A percentile compares a stretch with the other conserved stretches of the same genome.
These are phyloP conservation scores for Collybia sordida DNA, from an alignment of 768 basidiomycete genomes.

Conservation along the genomic window DNA sequence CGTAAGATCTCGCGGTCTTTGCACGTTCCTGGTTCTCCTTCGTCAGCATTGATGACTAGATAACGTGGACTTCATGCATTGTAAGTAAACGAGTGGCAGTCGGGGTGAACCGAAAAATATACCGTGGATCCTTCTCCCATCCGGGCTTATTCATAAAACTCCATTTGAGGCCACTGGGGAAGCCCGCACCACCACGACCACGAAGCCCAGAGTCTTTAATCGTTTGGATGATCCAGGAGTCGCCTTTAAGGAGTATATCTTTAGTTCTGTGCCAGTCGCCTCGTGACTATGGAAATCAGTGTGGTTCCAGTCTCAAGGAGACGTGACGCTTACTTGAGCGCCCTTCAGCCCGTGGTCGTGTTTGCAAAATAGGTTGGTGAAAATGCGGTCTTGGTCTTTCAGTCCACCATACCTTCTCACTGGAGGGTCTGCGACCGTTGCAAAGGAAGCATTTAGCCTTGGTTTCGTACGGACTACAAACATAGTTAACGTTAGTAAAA, in stretches of 20 bases:
- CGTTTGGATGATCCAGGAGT: slow-evolving; percentile 94
- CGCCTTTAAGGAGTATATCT: slow-evolving; percentile 92
- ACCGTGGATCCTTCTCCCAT: slow-evolving; percentile 94
- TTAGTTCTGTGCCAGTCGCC: slow-evolving; percentile 99
- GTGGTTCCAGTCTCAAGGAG: not conserved
- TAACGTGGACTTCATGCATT: slow-evolving; percentile 72
- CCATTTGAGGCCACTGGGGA: slow-evolving; percentile 97
- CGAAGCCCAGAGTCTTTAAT: slow-evolving; percentile 96
- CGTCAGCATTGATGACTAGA: slow-evolving; percentile 96
- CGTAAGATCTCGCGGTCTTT: slow-evolving; percentile 98
- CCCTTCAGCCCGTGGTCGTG: slow-evolving; percentile 95
- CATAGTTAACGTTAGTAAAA: slow-evolving; percentile 8
- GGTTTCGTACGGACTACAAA: slow-evolving; percentile 31
- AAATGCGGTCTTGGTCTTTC: slow-evolving; percentile 93
- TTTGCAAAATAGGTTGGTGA: slow-evolving; percentile 85
- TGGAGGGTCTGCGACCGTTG: slow-evolving; percentile 82
- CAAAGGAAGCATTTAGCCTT: slow-evolving; percentile 47
- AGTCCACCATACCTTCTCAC: slow-evolving; percentile 91
- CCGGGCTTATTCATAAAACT: slow-evolving; percentile 99
- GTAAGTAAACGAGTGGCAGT: not conserved
- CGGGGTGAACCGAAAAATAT: not conserved
- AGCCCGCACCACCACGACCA: slow-evolving; percentile 95
- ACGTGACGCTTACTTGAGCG: slow-evolving; percentile 60
- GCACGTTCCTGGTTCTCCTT: slow-evolving; percentile 98
- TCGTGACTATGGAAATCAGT: slow-evolving; percentile 54